These are phyloP conservation scores for Alternaria sp. DNA, from an alignment of 2,329 filamentous ascomycete species.

Conservation along the genomic window DNA sequence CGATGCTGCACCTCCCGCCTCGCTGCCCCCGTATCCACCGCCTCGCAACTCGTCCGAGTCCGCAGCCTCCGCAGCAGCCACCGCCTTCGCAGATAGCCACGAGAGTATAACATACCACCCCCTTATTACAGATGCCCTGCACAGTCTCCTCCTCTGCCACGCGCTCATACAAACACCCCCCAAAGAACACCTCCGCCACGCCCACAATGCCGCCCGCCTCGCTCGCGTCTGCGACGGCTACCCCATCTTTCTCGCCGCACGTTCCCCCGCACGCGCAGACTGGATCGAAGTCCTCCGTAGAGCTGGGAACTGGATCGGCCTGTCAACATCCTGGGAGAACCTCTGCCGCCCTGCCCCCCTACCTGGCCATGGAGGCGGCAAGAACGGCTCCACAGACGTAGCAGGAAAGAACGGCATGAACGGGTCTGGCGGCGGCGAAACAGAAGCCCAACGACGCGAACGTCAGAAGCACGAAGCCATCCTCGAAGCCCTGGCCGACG, in stretches of 20 bases:
- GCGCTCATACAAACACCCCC: conserved; percentile 78
- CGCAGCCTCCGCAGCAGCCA: conserved; percentile 41
- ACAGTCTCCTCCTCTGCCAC: conserved; percentile 79
- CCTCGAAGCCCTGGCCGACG: conserved; percentile 70
- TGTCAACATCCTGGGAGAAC: conserved; percentile 70
- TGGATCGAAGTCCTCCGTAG: conserved; percentile 78
- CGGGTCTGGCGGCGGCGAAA: conserved; percentile 40
- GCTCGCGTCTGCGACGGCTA: conserved; percentile 78
- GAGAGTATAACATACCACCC: conserved; percentile 82
- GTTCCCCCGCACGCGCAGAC: conserved; percentile 75
- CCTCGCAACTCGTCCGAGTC: conserved; percentile 41
- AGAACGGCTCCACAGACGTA: background rate
- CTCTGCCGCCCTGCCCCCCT: conserved; percentile 64
- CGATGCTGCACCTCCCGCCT: conserved; percentile 67
- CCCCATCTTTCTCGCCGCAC: conserved; percentile 76
- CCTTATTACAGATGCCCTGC: conserved; percentile 77
- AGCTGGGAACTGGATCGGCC: conserved; percentile 71
- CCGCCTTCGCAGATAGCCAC: conserved; percentile 53
- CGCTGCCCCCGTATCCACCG: conserved; percentile 70
- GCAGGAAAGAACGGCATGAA: background rate
- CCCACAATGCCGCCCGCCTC: conserved; percentile 80
- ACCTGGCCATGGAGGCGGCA: conserved; percentile 33
- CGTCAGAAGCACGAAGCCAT: conserved; percentile 69
- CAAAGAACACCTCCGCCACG: conserved; percentile 79
- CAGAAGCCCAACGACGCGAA: conserved; percentile 63